Conservation (phyloP, 257 asterid genomes). For the Leonotis leonurus region DNA sequence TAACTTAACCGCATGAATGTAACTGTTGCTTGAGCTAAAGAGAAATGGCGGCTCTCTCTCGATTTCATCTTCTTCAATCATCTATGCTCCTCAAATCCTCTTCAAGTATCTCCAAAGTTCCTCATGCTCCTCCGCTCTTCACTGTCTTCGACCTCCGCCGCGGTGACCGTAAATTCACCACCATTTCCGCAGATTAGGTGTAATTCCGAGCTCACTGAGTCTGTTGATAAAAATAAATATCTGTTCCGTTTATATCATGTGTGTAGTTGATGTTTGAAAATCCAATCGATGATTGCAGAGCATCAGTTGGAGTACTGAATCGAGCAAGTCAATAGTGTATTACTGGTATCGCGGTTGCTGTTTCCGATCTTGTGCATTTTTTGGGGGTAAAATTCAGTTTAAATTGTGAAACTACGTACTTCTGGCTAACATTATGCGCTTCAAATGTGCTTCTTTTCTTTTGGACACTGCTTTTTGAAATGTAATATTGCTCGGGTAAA, state of each 20-base stretch:
- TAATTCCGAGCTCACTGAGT: slow-evolving; percentile 34
- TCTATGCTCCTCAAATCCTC: slow-evolving; percentile 35
- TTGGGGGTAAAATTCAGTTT: no score
- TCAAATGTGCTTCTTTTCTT: no score
- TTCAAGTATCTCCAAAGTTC: slow-evolving; percentile 22
- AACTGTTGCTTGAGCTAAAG: slow-evolving; percentile 10
- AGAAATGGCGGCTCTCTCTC: slow-evolving; percentile 52
- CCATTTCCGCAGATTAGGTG: slow-evolving; percentile 36
- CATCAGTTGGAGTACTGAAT: slow-evolving; percentile 27
- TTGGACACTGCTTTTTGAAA: not conserved
- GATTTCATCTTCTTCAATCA: slow-evolving; percentile 50
- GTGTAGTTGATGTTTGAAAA: not conserved
- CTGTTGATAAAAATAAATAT: not conserved
- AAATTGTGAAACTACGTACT: no score
- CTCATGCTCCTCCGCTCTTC: slow-evolving; percentile 21
- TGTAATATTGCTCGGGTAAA: not conserved
- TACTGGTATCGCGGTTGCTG: slow-evolving; percentile 50
- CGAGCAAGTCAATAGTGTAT: slow-evolving; percentile 73
- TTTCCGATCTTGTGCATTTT: not conserved
- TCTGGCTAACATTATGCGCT: no score
- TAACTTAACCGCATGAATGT: no score
- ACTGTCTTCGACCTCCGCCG: slow-evolving; percentile 11
- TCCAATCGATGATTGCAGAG: slow-evolving; percentile 34
- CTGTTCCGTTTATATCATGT: not conserved
- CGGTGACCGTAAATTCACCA: slow-evolving; percentile 36